These are phyloP conservation scores for Quercus berberidifolia DNA, from an alignment of 306 rosid species.

Conservation along the genomic window DNA sequence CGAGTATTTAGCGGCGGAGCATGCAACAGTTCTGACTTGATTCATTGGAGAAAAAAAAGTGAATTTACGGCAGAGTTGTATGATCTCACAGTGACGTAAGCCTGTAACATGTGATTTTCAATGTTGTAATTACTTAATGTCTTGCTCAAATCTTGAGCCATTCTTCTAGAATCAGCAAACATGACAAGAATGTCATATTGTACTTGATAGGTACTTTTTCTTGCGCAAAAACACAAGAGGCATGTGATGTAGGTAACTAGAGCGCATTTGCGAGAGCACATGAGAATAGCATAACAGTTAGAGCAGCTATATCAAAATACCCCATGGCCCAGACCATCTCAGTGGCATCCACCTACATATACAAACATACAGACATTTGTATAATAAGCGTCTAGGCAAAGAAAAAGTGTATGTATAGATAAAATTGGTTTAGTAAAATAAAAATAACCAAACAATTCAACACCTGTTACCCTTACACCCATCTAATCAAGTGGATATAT, in stretches of 20 bases:
- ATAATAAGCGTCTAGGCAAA: not conserved
- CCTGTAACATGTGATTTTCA: conserved; percentile 20
- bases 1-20: not conserved
- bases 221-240: not conserved
- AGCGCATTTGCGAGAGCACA: not conserved
- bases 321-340: not conserved
- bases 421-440: not conserved
- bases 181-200: not conserved
- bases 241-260: not conserved
- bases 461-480: too few relatives aligned
- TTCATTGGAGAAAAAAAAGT: conserved; percentile 14
- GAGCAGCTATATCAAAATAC: not conserved
- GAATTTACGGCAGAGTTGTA: conserved; percentile 24
- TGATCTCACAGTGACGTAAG: conserved; percentile 21
- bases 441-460: not conserved
- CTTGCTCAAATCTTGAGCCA: conserved; percentile 24
- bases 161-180: conserved; percentile 24
- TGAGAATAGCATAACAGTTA: conserved; percentile 14
- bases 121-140: conserved; percentile 22
- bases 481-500: too few relatives aligned
- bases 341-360: not conserved
- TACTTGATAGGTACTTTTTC: not conserved
- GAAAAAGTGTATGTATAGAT: not conserved
- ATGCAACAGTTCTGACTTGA: conserved; percentile 19
- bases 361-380: not conserved